Conservation (phyloP, 2,329 filamentous ascomycete genomes). For the Diplocarpon mali region DNA sequence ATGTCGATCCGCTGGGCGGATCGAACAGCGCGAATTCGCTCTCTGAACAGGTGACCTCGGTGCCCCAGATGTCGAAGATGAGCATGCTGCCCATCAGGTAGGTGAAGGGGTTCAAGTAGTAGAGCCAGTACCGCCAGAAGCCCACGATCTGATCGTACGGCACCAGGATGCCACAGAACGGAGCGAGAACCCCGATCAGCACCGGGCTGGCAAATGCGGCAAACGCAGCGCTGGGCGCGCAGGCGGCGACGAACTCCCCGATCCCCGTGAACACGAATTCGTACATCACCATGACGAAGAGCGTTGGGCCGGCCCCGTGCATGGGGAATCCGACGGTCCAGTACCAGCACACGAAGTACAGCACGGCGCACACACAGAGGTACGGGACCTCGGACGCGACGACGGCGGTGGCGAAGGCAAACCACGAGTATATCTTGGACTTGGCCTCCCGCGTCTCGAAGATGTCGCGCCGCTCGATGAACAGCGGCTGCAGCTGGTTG, state of each 20-base stretch:
- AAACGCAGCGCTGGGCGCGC: conserved; percentile 49
- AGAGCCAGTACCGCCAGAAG: conserved; percentile 36
- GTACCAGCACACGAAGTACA: conserved; percentile 45
- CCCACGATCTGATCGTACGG: conserved; percentile 39
- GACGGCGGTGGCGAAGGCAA: conserved; percentile 44
- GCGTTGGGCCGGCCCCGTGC: conserved; percentile 38
- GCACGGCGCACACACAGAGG: conserved; percentile 33
- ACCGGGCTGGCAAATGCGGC: conserved; percentile 41
- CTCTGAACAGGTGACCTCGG: conserved; percentile 37
- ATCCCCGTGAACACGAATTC: conserved; percentile 51
- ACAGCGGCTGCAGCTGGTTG: conserved; percentile 47
- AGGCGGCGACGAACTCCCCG: conserved; percentile 52
- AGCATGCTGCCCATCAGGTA: conserved; percentile 62
- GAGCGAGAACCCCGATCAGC: conserved; percentile 48
- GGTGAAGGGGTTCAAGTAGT: conserved; percentile 53
- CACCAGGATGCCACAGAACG: conserved; percentile 66
- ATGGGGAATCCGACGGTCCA: conserved; percentile 44
- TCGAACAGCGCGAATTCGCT: conserved; percentile 52
- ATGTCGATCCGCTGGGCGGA: conserved; percentile 49
- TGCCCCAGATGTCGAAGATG: conserved; percentile 44
- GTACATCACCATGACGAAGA: conserved; percentile 47
- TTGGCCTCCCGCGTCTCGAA: conserved; percentile 50
- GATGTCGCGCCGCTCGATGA: conserved; percentile 44
- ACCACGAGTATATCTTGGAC: conserved; percentile 49
- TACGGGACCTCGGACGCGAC: conserved; percentile 37